Base-by-base conservation (phyloP, 371 early-diverging fungal species). In the Mucor ambiguus region DNA sequence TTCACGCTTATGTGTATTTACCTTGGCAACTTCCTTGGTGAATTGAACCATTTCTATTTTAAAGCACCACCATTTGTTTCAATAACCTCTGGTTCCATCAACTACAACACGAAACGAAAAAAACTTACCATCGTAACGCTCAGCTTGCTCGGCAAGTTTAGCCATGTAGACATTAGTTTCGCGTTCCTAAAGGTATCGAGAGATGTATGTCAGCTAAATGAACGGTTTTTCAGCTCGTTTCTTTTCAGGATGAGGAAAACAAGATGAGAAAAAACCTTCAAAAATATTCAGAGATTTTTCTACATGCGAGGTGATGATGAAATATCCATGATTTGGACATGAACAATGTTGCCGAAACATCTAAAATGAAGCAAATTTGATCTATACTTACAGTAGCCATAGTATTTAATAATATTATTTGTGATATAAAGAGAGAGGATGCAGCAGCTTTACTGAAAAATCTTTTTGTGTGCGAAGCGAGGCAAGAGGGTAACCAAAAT, bases 61-160 rank as follows among this genome's bases (percentile, higher is more conserved):
- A 9, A 58, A 52, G 28, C 26, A 52, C 52, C 52, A 52, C 26
- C 6, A 28, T 52, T 28, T 52, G 52, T 52, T 52, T 52, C 52
- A 52, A 28, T 52, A 28, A 48, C 16, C 11, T 52, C 5, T 26
- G 14, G 52, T 8, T 52, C 41, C 4, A 41, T 52, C 52, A 4
- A 52, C 11, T 11, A 22, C 46, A 52, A 52, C 41, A 41, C 22
- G 14, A 52, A 52, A 9, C 24, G 24, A 22, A 26, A 20, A 24
- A 20, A 28, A 29, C 64, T 73, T 77, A 79, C 82, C 82, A 67
- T 99, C 98, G 79, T 98, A 99, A 74, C 99, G 93, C 85, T 99
- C 99, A 66, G 99, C 98, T 84, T 97, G 97, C 88, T 99, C 99
- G 75, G 96, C 95, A 70, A 99, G 92, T 89, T 97, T 98, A 85